Percentiles rank a stretch among this genome's conserved stretches.
These are phyloP conservation scores for Myriosclerotinia scirpicola DNA, from an alignment of 2,329 filamentous ascomycete species.

Conservation along the genomic window DNA sequence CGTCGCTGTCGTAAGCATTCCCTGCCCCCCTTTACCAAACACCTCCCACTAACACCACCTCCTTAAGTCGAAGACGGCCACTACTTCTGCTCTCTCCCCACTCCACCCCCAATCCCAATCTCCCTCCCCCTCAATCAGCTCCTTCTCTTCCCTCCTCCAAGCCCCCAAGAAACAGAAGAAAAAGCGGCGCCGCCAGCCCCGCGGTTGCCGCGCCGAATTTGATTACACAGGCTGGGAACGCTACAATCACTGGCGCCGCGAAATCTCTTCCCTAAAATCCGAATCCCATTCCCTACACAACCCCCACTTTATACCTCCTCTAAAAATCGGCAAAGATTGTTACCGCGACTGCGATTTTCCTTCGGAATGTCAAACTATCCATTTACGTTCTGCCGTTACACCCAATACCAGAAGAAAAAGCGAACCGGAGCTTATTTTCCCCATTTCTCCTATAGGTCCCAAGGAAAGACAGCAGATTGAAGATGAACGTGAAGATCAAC, in stretches of 20 bases:
- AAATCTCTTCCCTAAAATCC: slow-evolving; percentile 14
- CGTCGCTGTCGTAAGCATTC: slow-evolving; percentile 37
- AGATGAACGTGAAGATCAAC: slow-evolving; percentile 18
- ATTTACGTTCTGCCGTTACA: background rate
- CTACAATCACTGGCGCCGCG: slow-evolving; percentile 21
- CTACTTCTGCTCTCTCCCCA: slow-evolving; percentile 28
- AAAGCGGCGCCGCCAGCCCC: slow-evolving; percentile 13
- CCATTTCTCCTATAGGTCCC: background rate
- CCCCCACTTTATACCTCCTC: background rate
- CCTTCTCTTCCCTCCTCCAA: background rate
- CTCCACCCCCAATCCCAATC: slow-evolving; percentile 8
- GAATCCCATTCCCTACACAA: background rate
- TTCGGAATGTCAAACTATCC: slow-evolving; percentile 19
- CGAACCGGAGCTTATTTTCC: slow-evolving; percentile 15
- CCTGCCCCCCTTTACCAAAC: background rate
- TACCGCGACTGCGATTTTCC: slow-evolving; percentile 22
- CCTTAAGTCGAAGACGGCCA: slow-evolving; percentile 32
- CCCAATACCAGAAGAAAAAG: background rate
- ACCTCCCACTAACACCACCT: background rate
- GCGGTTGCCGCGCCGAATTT: slow-evolving; percentile 26
- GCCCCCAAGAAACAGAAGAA: slow-evolving; percentile 5
- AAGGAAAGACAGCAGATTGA: slow-evolving; percentile 5
- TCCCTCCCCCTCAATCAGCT: background rate
- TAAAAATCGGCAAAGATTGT: slow-evolving; percentile 20
- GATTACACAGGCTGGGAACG: slow-evolving; percentile 26